Evolutionary conservation across 768 basidiomycete genomes (phyloP).

Genomic region (Pisolithus orientalis): DNA sequence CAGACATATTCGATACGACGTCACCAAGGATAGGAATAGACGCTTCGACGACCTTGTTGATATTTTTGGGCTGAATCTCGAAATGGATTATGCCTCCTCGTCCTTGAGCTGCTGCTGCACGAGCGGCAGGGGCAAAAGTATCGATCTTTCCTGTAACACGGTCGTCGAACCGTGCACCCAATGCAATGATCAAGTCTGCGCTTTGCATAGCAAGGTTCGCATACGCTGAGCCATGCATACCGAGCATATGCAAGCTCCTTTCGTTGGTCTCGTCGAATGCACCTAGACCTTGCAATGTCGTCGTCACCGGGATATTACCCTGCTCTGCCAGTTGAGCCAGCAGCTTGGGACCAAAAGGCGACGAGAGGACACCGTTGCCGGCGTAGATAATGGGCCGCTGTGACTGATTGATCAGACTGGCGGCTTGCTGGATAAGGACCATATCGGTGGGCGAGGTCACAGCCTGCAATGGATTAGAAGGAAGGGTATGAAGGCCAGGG

Average conservation of each 20-base stretch:
- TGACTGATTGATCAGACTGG: constrained; percentile 86
- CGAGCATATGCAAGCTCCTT: constrained; percentile 91
- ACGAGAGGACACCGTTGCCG: constrained; percentile 84
- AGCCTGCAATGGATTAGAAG: constrained; percentile 63
- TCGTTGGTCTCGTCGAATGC: constrained; percentile 89
- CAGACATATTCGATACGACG: constrained; percentile 74
- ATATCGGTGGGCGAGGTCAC: constrained; percentile 54
- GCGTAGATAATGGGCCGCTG: constrained; percentile 90
- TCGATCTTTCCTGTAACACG: constrained; percentile 92
- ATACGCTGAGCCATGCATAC: constrained; percentile 97
- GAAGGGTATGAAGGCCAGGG: constrained; percentile 73
- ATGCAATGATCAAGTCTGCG: constrained; percentile 95
- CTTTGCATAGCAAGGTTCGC: constrained; percentile 98
- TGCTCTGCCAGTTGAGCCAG: constrained; percentile 70
- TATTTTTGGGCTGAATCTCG: constrained; percentile 96
- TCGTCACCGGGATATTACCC: constrained; percentile 96
- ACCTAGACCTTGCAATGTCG: constrained; percentile 93
- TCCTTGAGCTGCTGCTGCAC: constrained; percentile 76
- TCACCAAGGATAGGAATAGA: constrained; percentile 93
- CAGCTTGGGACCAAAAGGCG: constrained; percentile 74
- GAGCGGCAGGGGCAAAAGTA: constrained; percentile 86
- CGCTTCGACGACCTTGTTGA: constrained; percentile 98
- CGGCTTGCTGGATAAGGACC: constrained; percentile 72
- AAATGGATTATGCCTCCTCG: constrained; percentile 98
- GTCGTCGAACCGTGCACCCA: constrained; percentile 96